phyloP scores from a whole-genome alignment of 2,329 filamentous ascomycete genomes.

The Colletotrichum euphorbiae region DNA sequence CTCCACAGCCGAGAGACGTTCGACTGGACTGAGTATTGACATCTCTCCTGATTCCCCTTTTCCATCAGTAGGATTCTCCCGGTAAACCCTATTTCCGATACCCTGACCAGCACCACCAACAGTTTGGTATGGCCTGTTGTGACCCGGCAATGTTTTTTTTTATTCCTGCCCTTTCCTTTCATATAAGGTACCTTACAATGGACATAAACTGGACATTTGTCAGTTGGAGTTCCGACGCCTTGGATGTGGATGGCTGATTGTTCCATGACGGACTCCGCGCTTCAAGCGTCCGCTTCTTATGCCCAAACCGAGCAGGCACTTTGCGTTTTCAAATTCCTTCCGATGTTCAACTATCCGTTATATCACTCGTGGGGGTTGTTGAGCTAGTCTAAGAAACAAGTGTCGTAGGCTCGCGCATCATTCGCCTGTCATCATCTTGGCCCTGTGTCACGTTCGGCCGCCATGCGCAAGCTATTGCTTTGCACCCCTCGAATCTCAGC shows the following conservation, averaged over 20 bases:
- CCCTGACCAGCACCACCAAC: constrained; percentile 26
- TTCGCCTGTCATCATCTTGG: constrained; percentile 29
- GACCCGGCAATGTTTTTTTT: constrained; percentile 1
- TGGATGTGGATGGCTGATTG: constrained; percentile 14
- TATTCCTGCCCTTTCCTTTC: constrained; percentile 3
- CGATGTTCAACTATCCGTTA: neutral
- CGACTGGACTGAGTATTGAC: constrained; percentile 14
- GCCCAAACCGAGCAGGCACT: neutral
- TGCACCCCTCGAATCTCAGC: constrained; percentile 23
- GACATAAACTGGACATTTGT: constrained; percentile 9
- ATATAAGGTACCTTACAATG: neutral
- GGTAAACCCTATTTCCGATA: constrained; percentile 33
- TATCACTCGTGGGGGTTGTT: constrained; percentile 25
- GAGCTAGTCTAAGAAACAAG: neutral
- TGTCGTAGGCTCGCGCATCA: neutral
- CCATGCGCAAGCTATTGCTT: constrained; percentile 27
- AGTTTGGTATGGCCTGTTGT: constrained; percentile 2
- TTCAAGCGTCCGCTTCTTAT: constrained; percentile 3
- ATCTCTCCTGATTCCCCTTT: constrained; percentile 11
- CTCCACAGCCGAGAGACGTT: constrained; percentile 30
- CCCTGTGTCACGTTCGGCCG: constrained; percentile 35
- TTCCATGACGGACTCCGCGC: neutral
- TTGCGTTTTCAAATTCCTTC: neutral
- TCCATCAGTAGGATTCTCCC: constrained; percentile 22
- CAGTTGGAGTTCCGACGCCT: constrained; percentile 10